Evolutionary conservation across 208 protist species (phyloP), one percentile per base, ranked within the genome.

Genomic region (Endotrypanum monterogeii): DNA sequence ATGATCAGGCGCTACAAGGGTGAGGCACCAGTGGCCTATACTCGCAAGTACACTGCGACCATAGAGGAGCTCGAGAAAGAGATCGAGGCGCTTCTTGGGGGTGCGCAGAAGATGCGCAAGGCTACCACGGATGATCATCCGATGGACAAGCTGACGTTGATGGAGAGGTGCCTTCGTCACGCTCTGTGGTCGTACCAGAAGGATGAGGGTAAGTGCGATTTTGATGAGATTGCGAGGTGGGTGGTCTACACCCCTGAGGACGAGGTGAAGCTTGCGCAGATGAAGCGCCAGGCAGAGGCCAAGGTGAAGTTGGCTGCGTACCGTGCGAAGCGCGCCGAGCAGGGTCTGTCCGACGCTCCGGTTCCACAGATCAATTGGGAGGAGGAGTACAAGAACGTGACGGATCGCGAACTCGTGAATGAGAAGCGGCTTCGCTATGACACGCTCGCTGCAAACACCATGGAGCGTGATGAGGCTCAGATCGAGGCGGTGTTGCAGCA

Each of bases 121-220:
- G 77, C 70, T 18, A 67, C 83, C 41, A 89, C 83, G 54, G 92
- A 98, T 78, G 90, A 96, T 71, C 86, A 95, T 74, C 92, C 92
- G 23, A 94, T 98, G 91, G 92, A 96, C 71, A 96, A 98, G 80
- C 80, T 98, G 51, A 81, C 81, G 2, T 81, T 96, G 68, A 98
- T 98, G 84, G 94, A 98, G 80, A 90, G 94, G 74, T 95, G 91
- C 82, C 90, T 98, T 44, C 91, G 94, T 71, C 94, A 98, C 82
- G 92, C 90, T 12, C 80, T 98, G 32, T 97, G 90, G 89, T 94
- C 89, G 41, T 98, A 98, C 83, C 84, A 94, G 79, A 96, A 96
- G 77, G 92, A 98, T 52, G 91, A 98, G 62, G 93, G 89, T 25
- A 92, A 86, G 76, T 92, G 77, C 79, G 82, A 96, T 78, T 95